Evolutionary conservation across 2,329 filamentous ascomycete species (phyloP), one percentile per base, ranked within the genome.

Genomic region (Pseudogymnoascus sp.): DNA sequence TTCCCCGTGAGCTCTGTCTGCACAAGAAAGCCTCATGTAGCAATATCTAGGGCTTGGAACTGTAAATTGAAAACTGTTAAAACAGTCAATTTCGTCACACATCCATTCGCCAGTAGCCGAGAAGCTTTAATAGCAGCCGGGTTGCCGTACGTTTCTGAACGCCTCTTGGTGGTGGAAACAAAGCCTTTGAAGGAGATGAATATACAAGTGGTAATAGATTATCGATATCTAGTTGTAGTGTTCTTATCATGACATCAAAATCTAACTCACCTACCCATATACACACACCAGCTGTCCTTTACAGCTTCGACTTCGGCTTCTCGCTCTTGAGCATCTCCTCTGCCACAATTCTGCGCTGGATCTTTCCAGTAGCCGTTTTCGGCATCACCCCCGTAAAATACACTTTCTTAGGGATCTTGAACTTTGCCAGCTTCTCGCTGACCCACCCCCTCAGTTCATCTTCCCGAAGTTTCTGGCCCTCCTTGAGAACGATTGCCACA

Each of bases 351-450:
- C 90, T 83, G 65, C 91, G 80, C 77, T 96, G 91, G 64, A 96
- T 89, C 80, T 96, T 96, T 63, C 91, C 91, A 5, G 91, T 96
- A n/a, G 91, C 90, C 3, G 91, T 93, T 82, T 96, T 96, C 66
- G 91, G 91, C 86, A 96, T 96, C 67, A 87, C 78, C 64, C 91
- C 83, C 37, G 90, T 90, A 70, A 95, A 92, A 79, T 89, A 95
- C 37, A 90, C 88, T 81, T 90, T 86, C 79, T 90, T 93, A 1
- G 91, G 91, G 44, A 92, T 82, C 79, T 96, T 96, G 76, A 95
- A 95, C 76, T 90, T 92, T 64, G 88, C 88, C 66, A 92, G 78
- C 71, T 84, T 87, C 65, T 88, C 84, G 0, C 78, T 79, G 67
- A 93, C 82, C 83, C 87, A 96, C 6, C 72, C 72, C 75, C 83